phyloP scores from a whole-genome alignment of 2,329 filamentous ascomycete genomes.

The Sporothrix brunneoviolacea region DNA sequence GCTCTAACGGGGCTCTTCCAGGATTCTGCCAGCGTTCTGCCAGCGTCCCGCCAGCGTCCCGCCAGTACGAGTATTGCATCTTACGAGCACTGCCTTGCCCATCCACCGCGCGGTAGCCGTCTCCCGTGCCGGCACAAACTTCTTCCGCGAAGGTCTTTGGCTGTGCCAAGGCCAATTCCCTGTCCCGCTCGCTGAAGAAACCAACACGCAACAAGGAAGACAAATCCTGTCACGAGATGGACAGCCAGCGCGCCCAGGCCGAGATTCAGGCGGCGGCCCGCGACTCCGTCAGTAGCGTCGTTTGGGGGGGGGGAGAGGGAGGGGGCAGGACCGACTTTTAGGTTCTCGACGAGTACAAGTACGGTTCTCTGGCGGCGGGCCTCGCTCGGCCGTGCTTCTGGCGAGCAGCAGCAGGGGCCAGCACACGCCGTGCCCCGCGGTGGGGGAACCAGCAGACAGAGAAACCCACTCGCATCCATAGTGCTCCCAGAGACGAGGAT shows the following conservation, averaged over 20 bases:
- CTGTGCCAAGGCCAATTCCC: neutral
- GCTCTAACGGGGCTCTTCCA: neutral
- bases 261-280: conserved; percentile 15
- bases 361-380: too few relatives aligned
- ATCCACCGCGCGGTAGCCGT: too few relatives aligned
- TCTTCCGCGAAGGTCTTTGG: too few relatives aligned
- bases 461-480: too few relatives aligned
- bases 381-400: too few relatives aligned
- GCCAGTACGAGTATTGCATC: too few relatives aligned
- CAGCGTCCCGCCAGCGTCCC: neutral
- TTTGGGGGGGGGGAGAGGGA: neutral
- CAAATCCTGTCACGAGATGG: neutral
- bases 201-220: neutral
- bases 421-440: too few relatives aligned
- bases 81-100: too few relatives aligned
- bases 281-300: conserved; percentile 12
- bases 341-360: too few relatives aligned
- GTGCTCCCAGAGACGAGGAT: too few relatives aligned
- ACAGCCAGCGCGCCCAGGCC: neutral
- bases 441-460: too few relatives aligned
- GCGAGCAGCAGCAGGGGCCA: too few relatives aligned
- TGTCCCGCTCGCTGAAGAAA: neutral
- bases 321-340: neutral
- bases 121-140: conserved; percentile 1
- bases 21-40: neutral